Conservation (phyloP, 192 early-diverging fungal genomes). For the Backusella westeae region DNA sequence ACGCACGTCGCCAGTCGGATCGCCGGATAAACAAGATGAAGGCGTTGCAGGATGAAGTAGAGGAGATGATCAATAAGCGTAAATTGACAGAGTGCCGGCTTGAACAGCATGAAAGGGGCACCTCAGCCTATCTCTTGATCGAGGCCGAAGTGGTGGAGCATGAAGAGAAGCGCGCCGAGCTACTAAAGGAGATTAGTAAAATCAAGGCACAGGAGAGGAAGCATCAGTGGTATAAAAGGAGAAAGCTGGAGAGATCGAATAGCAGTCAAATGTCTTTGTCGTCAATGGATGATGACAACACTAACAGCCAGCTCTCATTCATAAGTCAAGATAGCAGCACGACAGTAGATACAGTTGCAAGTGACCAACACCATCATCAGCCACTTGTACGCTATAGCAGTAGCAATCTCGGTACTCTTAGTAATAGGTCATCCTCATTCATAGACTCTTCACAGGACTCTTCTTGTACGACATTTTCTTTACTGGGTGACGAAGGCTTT, state of each 20-base stretch:
- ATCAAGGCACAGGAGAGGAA: slow-evolving; percentile 56
- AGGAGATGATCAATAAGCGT: slow-evolving; percentile 33
- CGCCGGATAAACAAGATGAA: slow-evolving; percentile 35
- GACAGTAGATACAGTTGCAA: neutral
- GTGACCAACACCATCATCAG: neutral
- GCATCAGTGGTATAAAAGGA: slow-evolving; percentile 59
- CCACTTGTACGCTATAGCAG: neutral
- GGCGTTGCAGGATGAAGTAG: slow-evolving; percentile 32
- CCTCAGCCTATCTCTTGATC: neutral
- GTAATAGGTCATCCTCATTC: neutral
- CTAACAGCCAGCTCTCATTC: neutral
- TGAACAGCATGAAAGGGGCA: neutral
- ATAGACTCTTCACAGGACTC: neutral
- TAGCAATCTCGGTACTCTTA: neutral
- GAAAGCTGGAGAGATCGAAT: slow-evolving; percentile 34
- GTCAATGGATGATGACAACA: neutral
- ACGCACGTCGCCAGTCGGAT: slow-evolving; percentile 27
- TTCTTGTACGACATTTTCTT: neutral
- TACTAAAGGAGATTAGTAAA: slow-evolving; percentile 14
- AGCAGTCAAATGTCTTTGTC: slow-evolving; percentile 1
- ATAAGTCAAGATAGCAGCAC: neutral
- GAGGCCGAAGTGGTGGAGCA: slow-evolving; percentile 30
- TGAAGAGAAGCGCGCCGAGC: slow-evolving; percentile 7
- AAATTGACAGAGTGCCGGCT: neutral
- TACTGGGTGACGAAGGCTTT: neutral